Conservation (phyloP, 2,329 filamentous ascomycete species). For the Plectosphaerella sp. region DNA sequence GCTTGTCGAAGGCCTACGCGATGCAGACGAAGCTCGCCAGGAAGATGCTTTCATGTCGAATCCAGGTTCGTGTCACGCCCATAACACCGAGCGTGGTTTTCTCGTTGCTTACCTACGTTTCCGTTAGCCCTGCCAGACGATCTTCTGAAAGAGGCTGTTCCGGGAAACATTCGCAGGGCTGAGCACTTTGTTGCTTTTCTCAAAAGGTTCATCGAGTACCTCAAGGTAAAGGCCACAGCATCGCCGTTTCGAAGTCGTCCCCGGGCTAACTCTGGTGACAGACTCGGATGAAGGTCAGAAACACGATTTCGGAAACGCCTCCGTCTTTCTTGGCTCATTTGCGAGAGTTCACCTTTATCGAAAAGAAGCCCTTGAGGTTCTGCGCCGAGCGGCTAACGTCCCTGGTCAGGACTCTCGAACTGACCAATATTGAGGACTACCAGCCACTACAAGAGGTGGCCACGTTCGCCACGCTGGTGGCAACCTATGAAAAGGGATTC, state of each 20-base stretch:
- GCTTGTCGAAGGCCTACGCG: constrained; percentile 83
- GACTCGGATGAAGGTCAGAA: constrained; percentile 96
- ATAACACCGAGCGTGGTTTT: too few relatives aligned
- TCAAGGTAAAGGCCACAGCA: constrained; percentile 52
- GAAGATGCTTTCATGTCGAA: constrained; percentile 98
- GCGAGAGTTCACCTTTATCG: constrained; percentile 94
- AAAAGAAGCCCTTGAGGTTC: constrained; percentile 90
- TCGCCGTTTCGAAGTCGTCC: not conserved
- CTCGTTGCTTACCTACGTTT: constrained; percentile 7
- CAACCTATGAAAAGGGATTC: constrained; percentile 96
- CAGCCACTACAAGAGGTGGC: constrained; percentile 96
- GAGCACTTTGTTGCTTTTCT: constrained; percentile 95
- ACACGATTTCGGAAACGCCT: constrained; percentile 95
- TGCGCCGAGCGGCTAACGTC: constrained; percentile 94
- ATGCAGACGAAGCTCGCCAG: constrained; percentile 81
- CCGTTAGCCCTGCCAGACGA: constrained; percentile 78
- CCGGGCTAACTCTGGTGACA: constrained; percentile 23
- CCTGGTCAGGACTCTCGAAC: constrained; percentile 86
- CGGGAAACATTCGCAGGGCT: constrained; percentile 90
- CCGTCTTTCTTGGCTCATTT: constrained; percentile 89
- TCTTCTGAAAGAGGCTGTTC: constrained; percentile 89
- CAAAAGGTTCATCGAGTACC: constrained; percentile 94
- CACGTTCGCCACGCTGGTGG: constrained; percentile 91
- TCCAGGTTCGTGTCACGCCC: constrained; percentile 46
- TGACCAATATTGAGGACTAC: constrained; percentile 97